Evolutionary conservation across 2,329 filamentous ascomycete genomes (phyloP).

Genomic region (Lasiodiplodia theobromae): DNA sequence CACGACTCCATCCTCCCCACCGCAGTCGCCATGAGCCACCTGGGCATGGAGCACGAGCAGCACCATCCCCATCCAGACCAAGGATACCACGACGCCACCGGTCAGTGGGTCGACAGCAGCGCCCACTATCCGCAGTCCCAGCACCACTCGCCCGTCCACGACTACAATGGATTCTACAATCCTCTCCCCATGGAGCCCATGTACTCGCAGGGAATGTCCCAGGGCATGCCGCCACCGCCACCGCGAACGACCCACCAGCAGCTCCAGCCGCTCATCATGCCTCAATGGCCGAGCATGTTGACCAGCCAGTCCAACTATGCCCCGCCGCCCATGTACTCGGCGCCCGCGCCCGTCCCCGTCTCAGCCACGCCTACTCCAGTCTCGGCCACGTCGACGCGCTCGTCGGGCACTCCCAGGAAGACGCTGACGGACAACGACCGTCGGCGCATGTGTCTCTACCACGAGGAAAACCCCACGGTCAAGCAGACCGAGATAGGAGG

Average conservation of each 20-base stretch:
- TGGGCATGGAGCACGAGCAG: constrained; percentile 52
- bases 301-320: constrained; percentile 51
- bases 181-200: constrained; percentile 50
- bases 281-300: constrained; percentile 51
- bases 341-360: constrained; percentile 46
- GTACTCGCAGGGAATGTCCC: constrained; percentile 34
- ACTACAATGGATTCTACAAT: constrained; percentile 50
- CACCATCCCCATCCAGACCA: constrained; percentile 33
- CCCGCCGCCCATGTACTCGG: constrained; percentile 41
- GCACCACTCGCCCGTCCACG: constrained; percentile 50
- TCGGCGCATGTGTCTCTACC: constrained; percentile 90
- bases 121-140: constrained; percentile 41
- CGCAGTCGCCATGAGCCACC: constrained; percentile 46
- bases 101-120: constrained; percentile 42
- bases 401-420: constrained; percentile 73
- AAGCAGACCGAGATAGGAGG: constrained; percentile 97
- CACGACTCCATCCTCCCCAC: constrained; percentile 33
- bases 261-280: constrained; percentile 51
- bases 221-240: constrained; percentile 45
- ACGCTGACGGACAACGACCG: constrained; percentile 92
- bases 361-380: constrained; percentile 45
- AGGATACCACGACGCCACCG: constrained; percentile 41
- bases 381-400: constrained; percentile 50
- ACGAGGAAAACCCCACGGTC: constrained; percentile 85
- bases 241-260: constrained; percentile 50